These are phyloP conservation scores for Yamadazyma triangularis DNA, from an alignment of 1,139 yeast genomes.

Conservation along the genomic window DNA sequence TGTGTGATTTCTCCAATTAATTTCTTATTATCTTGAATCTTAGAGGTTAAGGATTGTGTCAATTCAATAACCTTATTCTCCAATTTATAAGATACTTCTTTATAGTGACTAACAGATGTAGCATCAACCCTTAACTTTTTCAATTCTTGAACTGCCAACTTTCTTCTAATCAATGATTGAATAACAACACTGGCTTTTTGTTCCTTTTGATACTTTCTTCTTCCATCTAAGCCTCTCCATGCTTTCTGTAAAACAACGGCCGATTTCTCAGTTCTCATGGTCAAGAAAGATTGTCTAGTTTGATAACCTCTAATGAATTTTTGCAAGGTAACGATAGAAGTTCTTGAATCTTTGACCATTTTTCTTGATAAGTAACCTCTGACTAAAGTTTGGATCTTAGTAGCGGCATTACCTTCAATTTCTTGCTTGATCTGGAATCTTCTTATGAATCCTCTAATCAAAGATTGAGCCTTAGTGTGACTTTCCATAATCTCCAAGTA, in stretches of 20 bases:
- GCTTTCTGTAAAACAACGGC: constrained; percentile 69
- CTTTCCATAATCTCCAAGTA: constrained; percentile 56
- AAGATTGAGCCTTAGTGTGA: constrained; percentile 54
- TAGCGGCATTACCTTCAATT: constrained; percentile 63
- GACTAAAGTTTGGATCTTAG: constrained; percentile 63
- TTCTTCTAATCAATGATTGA: constrained; percentile 78
- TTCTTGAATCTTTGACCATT: constrained; percentile 37
- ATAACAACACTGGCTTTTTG: constrained; percentile 58
- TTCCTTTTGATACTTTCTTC: constrained; percentile 38
- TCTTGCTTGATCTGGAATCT: constrained; percentile 57
- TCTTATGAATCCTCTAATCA: constrained; percentile 58
- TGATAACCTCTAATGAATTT: constrained; percentile 63
- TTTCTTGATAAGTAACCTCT: constrained; percentile 62
- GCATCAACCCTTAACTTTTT: constrained; percentile 72
- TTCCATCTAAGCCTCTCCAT: constrained; percentile 55
- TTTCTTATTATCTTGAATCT: constrained; percentile 75
- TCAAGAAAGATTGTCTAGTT: constrained; percentile 46
- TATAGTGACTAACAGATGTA: constrained; percentile 81
- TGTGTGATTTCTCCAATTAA: constrained; percentile 58
- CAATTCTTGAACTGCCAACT: constrained; percentile 64
- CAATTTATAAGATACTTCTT: constrained; percentile 86
- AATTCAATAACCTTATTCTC: constrained; percentile 95
- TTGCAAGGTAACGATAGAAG: constrained; percentile 60
- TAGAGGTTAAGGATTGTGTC: constrained; percentile 75
- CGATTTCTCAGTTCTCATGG: constrained; percentile 52